Evolutionary conservation across 106 monocot genomes (phyloP).

Genomic region (Cymbidium sinense): DNA sequence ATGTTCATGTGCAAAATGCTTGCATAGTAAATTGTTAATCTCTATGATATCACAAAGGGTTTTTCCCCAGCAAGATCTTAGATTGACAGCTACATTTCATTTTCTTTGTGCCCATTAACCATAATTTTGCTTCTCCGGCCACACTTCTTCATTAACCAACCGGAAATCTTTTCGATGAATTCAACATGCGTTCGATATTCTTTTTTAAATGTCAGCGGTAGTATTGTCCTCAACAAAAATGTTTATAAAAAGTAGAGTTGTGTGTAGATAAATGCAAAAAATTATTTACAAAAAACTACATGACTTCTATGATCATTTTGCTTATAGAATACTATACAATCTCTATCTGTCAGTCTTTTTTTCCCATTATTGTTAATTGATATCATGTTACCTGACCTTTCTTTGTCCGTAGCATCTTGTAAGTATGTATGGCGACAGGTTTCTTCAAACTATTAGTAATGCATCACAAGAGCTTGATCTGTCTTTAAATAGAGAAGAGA

Average conservation of each 20-base stretch:
- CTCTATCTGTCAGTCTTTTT: neutral
- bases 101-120: neutral
- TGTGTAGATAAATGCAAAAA: neutral
- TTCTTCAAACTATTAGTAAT: conserved; percentile 50
- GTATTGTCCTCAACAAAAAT: neutral
- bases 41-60: too few relatives aligned
- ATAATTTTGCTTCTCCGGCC: neutral
- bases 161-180: neutral
- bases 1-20: too few relatives aligned
- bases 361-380: neutral
- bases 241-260: neutral
- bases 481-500: conserved; percentile 41
- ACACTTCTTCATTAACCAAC: neutral
- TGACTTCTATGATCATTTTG: neutral
- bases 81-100: neutral
- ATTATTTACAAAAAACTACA: neutral
- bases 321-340: neutral
- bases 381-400: neutral
- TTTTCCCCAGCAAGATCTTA: neutral
- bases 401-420: conserved; percentile 48
- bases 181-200: neutral
- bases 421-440: conserved; percentile 38
- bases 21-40: too few relatives aligned
- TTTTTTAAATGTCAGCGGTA: neutral
- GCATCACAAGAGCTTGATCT: conserved; percentile 60